Conservation (phyloP, 768 basidiomycete species). For the Mycena venus region DNA sequence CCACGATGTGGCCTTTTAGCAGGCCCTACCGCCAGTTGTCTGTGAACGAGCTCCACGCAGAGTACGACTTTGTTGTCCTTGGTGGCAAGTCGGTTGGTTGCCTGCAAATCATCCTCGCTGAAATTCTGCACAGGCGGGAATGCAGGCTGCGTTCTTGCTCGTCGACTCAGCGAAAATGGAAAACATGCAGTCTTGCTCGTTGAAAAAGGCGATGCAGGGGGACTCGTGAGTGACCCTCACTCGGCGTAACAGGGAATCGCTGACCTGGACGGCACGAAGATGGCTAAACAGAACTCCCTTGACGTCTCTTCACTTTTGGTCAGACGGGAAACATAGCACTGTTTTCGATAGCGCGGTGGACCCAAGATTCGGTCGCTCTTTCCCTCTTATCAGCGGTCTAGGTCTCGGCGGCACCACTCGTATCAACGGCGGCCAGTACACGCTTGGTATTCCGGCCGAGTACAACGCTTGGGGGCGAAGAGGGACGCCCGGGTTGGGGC, state of each 20-base stretch:
- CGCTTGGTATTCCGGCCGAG: slow-evolving; percentile 38
- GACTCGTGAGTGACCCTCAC: slow-evolving; percentile 24
- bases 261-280: not conserved
- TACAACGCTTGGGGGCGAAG: slow-evolving; percentile 44
- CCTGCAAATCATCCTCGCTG: not conserved
- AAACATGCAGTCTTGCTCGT: slow-evolving; percentile 43
- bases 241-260: not conserved
- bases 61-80: slow-evolving; percentile 20
- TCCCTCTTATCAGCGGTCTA: slow-evolving; percentile 41
- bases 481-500: slow-evolving; percentile 49
- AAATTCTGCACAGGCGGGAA: slow-evolving; percentile 39
- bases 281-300: slow-evolving; percentile 47
- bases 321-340: slow-evolving; percentile 38
- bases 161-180: slow-evolving; percentile 43
- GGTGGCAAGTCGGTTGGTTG: not conserved
- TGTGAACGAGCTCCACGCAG: not conserved
- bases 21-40: not conserved
- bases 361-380: slow-evolving; percentile 16
- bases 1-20: slow-evolving; percentile 21
- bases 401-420: slow-evolving; percentile 42
- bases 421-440: slow-evolving; percentile 45
- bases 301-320: slow-evolving; percentile 43
- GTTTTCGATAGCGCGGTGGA: slow-evolving; percentile 27
- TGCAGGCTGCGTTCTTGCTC: slow-evolving; percentile 47
- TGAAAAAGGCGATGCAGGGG: slow-evolving; percentile 42